Evolutionary conservation across 2,329 filamentous ascomycete species (phyloP).

Genomic region (Fusarium udum): DNA sequence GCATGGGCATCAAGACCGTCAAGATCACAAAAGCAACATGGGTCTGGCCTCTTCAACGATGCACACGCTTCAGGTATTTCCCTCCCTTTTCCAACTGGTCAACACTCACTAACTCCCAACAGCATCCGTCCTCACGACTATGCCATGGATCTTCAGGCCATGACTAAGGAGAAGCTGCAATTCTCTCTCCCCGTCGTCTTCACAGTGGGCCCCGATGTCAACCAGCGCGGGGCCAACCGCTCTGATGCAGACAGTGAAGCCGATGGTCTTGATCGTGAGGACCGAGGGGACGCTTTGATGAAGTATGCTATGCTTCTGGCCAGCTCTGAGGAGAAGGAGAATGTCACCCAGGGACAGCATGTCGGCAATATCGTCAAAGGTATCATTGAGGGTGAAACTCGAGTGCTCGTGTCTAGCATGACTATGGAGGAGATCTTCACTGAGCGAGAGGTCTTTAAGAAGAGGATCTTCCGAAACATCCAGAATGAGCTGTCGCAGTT

Average conservation of each 20-base stretch:
- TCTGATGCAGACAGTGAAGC: conserved; percentile 8
- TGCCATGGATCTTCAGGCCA: conserved; percentile 82
- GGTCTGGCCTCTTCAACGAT: conserved; percentile 76
- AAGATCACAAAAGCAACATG: conserved; percentile 82
- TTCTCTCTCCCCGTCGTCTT: conserved; percentile 86
- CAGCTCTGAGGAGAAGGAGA: conserved; percentile 61
- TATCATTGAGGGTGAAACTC: conserved; percentile 88
- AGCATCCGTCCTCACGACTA: conserved; percentile 82
- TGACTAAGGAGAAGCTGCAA: conserved; percentile 89
- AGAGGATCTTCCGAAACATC: conserved; percentile 77
- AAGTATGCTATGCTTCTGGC: conserved; percentile 87
- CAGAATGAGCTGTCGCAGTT: conserved; percentile 84
- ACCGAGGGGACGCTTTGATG: conserved; percentile 71
- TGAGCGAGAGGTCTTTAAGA: conserved; percentile 80
- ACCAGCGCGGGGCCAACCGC: conserved; percentile 60
- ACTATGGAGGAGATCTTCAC: conserved; percentile 94
- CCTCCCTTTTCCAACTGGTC: neutral
- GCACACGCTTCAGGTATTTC: conserved; percentile 57
- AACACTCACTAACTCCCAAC: neutral
- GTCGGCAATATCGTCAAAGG: conserved; percentile 88
- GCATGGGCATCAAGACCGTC: conserved; percentile 77
- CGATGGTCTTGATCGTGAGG: conserved; percentile 52
- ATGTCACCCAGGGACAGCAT: conserved; percentile 60
- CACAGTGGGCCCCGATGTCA: conserved; percentile 83
- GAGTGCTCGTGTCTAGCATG: conserved; percentile 85